Evolutionary conservation across 1,139 yeast genomes (phyloP).

Genomic region (Zygosaccharomyces sapae): DNA sequence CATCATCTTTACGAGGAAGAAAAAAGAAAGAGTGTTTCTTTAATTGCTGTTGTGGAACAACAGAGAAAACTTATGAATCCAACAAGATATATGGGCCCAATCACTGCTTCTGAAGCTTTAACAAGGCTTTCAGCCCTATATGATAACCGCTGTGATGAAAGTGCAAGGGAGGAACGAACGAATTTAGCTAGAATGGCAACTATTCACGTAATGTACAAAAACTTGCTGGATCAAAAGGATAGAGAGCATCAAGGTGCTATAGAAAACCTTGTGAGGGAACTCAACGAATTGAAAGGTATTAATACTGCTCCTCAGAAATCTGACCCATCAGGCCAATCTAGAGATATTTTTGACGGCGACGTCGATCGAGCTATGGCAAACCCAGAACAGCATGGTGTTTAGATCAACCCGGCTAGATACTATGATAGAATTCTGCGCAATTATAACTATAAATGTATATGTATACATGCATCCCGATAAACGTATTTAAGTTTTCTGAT

Average conservation of each 20-base stretch:
- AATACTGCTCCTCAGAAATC: neutral
- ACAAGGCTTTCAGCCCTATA: conserved; percentile 2
- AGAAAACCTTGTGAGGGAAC: conserved; percentile 3
- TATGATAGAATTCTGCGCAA: neutral
- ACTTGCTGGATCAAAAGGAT: conserved; percentile 4
- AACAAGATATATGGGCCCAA: neutral
- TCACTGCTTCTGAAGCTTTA: neutral
- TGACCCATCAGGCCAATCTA: neutral
- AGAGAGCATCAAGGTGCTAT: conserved; percentile 1
- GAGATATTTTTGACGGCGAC: neutral
- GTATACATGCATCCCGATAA: neutral
- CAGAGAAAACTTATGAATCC: conserved; percentile 1
- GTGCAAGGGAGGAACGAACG: neutral
- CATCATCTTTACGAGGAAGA: conserved; percentile 10
- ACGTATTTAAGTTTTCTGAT: neutral
- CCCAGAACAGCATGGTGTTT: neutral
- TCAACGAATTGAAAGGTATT: conserved; percentile 2
- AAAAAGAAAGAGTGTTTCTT: conserved; percentile 6
- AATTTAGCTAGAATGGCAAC: neutral
- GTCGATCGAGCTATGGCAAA: neutral
- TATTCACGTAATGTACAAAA: conserved; percentile 7
- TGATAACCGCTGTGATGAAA: conserved; percentile 1
- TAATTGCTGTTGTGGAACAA: conserved; percentile 3
- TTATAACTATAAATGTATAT: neutral
- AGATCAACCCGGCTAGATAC: neutral